phyloP scores from a whole-genome alignment of 2,329 filamentous ascomycete genomes.

The Exophiala aquamarina region DNA sequence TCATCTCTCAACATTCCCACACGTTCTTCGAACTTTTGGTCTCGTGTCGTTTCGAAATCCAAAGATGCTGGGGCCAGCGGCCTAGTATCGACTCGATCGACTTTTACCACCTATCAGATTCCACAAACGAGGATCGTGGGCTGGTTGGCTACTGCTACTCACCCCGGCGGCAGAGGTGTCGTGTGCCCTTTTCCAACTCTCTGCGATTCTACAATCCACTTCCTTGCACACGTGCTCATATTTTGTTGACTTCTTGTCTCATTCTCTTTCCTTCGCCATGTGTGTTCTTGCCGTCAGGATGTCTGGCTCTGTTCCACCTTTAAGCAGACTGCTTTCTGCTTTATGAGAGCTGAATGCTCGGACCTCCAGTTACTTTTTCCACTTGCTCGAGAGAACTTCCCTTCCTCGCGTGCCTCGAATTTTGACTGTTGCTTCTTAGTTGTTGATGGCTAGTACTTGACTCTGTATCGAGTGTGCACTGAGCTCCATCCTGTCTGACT shows the following conservation, averaged over 20 bases:
- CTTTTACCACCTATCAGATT: constrained; percentile 16
- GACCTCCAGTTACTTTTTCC: too few relatives aligned
- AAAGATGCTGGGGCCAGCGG: too few relatives aligned
- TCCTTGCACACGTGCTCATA: constrained; percentile 18
- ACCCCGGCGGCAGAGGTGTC: constrained; percentile 9
- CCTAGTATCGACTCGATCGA: not conserved
- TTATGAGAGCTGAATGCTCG: too few relatives aligned
- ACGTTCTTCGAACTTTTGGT: not conserved
- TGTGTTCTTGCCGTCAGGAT: too few relatives aligned
- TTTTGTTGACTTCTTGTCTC: constrained; percentile 2
- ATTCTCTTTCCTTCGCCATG: not conserved
- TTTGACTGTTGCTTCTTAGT: too few relatives aligned
- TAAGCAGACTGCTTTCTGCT: too few relatives aligned
- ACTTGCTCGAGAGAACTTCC: too few relatives aligned
- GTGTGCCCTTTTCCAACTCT: constrained; percentile 15
- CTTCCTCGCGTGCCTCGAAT: too few relatives aligned
- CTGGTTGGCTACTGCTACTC: not conserved
- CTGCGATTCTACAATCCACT: not conserved
- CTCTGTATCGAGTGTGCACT: too few relatives aligned
- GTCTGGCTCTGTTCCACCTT: too few relatives aligned
- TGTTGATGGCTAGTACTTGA: too few relatives aligned
- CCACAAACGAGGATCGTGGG: constrained; percentile 18
- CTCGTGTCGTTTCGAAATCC: too few relatives aligned
- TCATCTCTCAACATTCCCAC: constrained; percentile 1
- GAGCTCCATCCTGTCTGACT: not conserved